Conservation (phyloP, 2,329 filamentous ascomycete species). For the Ophioceras dolichostomum region DNA sequence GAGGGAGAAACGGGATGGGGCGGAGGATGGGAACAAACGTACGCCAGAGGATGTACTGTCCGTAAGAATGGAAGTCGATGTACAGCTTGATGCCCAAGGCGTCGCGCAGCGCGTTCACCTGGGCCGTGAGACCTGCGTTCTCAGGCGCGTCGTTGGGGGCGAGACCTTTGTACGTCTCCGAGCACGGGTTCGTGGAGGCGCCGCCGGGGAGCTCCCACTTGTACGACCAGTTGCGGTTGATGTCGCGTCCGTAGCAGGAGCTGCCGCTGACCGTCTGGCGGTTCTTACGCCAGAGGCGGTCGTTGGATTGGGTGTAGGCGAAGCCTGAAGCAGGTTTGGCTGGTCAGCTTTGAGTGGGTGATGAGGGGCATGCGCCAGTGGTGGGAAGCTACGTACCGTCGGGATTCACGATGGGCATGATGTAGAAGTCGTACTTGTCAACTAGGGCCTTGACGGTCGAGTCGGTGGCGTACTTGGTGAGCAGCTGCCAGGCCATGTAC, state of each 20-base stretch:
- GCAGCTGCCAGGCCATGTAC: slow-evolving; percentile 38
- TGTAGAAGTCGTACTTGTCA: slow-evolving; percentile 53
- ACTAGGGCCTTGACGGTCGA: slow-evolving; percentile 31
- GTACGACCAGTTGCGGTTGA: slow-evolving; percentile 39
- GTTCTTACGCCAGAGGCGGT: slow-evolving; percentile 53
- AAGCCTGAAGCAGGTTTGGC: slow-evolving; percentile 27
- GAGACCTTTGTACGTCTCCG: slow-evolving; percentile 26
- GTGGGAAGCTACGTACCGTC: slow-evolving; percentile 27
- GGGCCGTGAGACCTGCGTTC: slow-evolving; percentile 30
- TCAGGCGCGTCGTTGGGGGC: slow-evolving; percentile 33
- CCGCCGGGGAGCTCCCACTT: slow-evolving; percentile 32
- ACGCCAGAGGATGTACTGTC: slow-evolving; percentile 22
- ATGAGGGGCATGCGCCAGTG: too few relatives aligned
- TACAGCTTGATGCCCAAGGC: slow-evolving; percentile 42
- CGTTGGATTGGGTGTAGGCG: slow-evolving; percentile 39
- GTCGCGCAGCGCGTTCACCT: slow-evolving; percentile 17
- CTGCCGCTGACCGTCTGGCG: slow-evolving; percentile 26
- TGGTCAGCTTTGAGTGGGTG: neutral
- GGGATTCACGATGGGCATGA: slow-evolving; percentile 50
- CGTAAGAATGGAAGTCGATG: slow-evolving; percentile 55
- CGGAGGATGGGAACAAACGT: neutral
- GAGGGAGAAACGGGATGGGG: too few relatives aligned
- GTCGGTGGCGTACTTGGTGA: slow-evolving; percentile 28
- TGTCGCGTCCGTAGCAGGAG: slow-evolving; percentile 39
- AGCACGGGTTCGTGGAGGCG: slow-evolving; percentile 30